Base-by-base conservation (phyloP, 176 grass and related monocot genomes). In the Oryza glumipatula region DNA sequence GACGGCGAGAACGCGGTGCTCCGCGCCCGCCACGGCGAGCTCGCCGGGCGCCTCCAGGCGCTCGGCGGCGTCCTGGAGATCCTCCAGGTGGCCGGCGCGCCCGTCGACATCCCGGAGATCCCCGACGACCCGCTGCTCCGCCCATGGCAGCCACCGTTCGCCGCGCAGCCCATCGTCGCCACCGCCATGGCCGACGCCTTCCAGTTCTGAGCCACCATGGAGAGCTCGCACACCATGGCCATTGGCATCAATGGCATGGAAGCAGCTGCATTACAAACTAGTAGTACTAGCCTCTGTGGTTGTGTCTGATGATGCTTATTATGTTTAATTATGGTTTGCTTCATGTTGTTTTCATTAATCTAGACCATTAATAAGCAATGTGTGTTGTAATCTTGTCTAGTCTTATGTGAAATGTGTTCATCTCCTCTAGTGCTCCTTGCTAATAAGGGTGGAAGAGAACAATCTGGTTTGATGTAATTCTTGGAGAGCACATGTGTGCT, bases 91-190 rank as follows among this genome's bases (percentile, higher is more conserved):
- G 72, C 79, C 52, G 93, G 93, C 14, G 86, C 88, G 22, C 47
- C 70, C 19, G 88, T 95, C 13, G 90, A 95, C 54, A 90, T 95
- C 36, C 93, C 90, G 0, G 93, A 92, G 82, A 88, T 95, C 36
- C 83, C 88, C 0, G 83, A 88, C 0, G 83, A 88, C 85, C 88
- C 93, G 35, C 64, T 92, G 41, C 88, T 95, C 60, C 86, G 83
- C 82, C 88, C 93, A 0, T 92, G 93, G 93, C 88, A 90, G 88
- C 81, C 91, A 0, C 88, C 90, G 16, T 88, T 85, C 83, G 65
- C 79, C 0, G 45, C 81, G 3, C 90, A 90, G 85, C 83, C 84
- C 65, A 72, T 81, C 88, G 77, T 69, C 3, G 16, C 48, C 10
- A 65, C 79, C 2, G 12, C 83, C 73, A 51, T 75, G 19, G 35